Conservation (phyloP, 2,329 filamentous ascomycete species). For the Laburnicola sp. region DNA sequence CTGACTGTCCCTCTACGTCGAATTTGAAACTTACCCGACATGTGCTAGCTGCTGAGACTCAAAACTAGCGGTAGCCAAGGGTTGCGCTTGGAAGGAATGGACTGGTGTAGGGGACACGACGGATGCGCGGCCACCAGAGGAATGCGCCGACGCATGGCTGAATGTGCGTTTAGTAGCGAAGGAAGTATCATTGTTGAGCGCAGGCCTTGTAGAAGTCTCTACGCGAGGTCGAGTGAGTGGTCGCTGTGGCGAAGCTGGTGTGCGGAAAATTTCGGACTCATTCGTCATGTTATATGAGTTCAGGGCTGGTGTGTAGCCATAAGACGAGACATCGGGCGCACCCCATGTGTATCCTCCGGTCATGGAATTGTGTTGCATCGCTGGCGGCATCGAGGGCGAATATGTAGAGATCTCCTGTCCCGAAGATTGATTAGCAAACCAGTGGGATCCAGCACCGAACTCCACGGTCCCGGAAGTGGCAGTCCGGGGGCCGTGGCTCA, state of each 20-base stretch:
- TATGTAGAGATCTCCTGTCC: constrained; percentile 42
- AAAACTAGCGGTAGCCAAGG: background rate
- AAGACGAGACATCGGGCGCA: background rate
- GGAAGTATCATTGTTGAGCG: too few relatives aligned
- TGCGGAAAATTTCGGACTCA: constrained; percentile 3
- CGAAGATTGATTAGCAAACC: constrained; percentile 45
- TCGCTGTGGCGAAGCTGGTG: background rate
- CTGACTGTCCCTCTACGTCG: background rate
- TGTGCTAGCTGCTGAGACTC: constrained; percentile 2
- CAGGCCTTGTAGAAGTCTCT: background rate
- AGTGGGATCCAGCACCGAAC: constrained; percentile 33
- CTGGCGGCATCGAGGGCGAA: constrained; percentile 12
- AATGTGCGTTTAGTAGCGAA: constrained; percentile 1
- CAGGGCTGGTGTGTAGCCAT: background rate
- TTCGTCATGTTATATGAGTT: background rate
- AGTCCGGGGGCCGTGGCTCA: constrained; percentile 40
- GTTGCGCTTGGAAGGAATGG: background rate
- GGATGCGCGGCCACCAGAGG: background rate
- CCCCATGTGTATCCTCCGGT: background rate
- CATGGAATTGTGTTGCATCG: constrained; percentile 1
- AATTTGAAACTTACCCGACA: background rate
- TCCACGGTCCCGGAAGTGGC: constrained; percentile 36
- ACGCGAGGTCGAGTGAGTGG: constrained; percentile 1
- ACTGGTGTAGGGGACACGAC: constrained; percentile 1
- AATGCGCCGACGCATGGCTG: constrained; percentile 2